These are phyloP conservation scores for Lachnellula hyalina DNA, from an alignment of 2,329 filamentous ascomycete genomes.

Conservation along the genomic window DNA sequence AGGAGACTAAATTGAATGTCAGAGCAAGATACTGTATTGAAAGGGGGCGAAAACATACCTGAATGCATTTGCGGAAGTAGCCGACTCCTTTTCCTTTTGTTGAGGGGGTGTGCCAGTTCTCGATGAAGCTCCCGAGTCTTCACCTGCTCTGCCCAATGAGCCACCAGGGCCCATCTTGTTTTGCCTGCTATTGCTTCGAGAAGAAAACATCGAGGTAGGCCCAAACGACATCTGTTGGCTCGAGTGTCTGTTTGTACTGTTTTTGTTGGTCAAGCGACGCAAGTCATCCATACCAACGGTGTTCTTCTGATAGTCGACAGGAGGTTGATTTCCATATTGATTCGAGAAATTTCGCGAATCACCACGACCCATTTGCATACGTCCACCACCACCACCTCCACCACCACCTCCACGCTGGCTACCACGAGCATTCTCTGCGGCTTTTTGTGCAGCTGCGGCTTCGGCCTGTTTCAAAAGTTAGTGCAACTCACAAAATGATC, in stretches of 20 bases:
- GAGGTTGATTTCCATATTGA: conserved; percentile 65
- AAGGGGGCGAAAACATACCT: conserved; percentile 56
- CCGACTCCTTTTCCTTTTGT: conserved; percentile 56
- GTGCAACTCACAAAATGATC: conserved; percentile 10
- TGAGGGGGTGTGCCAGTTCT: conserved; percentile 84
- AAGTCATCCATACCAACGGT: conserved; percentile 89
- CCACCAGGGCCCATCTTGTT: conserved; percentile 67
- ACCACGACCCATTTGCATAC: conserved; percentile 71
- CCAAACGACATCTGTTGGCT: conserved; percentile 63
- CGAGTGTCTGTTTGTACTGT: conserved; percentile 49
- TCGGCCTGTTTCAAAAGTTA: conserved; percentile 46
- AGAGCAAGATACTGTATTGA: conserved; percentile 14
- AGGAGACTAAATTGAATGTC: conserved; percentile 41
- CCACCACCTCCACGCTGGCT: conserved; percentile 53
- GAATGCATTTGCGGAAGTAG: conserved; percentile 82
- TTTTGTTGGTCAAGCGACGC: conserved; percentile 68
- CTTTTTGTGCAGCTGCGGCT: conserved; percentile 73
- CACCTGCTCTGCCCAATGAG: conserved; percentile 65
- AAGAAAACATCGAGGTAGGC: conserved; percentile 79
- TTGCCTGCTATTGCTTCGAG: conserved; percentile 86
- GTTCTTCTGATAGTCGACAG: conserved; percentile 66
- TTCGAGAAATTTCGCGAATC: conserved; percentile 81
- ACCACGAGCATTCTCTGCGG: conserved; percentile 61
- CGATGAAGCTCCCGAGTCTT: conserved; percentile 83
- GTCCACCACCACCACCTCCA: conserved; percentile 57